A percentile compares a stretch with the other conserved stretches of the same genome.
phyloP scores from a whole-genome alignment of 805 yeast species.

The Pichia nanzhaoensis region DNA sequence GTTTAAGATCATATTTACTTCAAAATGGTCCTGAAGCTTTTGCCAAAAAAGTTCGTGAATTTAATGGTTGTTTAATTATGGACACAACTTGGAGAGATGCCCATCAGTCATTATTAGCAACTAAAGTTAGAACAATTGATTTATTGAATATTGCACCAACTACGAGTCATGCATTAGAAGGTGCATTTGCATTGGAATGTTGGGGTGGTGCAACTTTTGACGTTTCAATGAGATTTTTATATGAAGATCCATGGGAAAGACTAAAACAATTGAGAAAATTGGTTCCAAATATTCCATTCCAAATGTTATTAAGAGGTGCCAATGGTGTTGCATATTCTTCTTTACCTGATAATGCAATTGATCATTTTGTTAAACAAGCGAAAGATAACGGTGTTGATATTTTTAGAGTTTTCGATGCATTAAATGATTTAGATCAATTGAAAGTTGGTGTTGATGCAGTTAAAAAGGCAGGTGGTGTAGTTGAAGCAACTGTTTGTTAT shows the following conservation, averaged over 20 bases:
- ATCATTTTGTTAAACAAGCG: conserved; percentile 92
- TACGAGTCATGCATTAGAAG: conserved; percentile 82
- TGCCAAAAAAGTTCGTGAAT: conserved; percentile 78
- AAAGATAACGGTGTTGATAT: conserved; percentile 95
- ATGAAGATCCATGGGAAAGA: conserved; percentile 99
- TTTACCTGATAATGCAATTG: conserved; percentile 96
- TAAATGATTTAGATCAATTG: conserved; percentile 93
- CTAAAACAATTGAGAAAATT: conserved; percentile 77
- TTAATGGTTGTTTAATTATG: conserved; percentile 86
- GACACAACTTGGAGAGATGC: conserved; percentile 99
- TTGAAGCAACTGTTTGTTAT: conserved; percentile 97
- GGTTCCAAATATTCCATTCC: conserved; percentile 98
- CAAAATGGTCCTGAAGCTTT: conserved; percentile 84
- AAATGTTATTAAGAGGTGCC: conserved; percentile 98
- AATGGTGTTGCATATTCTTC: conserved; percentile 98
- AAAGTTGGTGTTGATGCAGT: conserved; percentile 98
- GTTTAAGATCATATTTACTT: conserved; percentile 88
- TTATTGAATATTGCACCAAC: conserved; percentile 86
- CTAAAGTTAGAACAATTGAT: conserved; percentile 94
- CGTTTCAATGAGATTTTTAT: conserved; percentile 95
- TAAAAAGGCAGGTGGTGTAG: conserved; percentile 97
- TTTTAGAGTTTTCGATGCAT: conserved; percentile 95
- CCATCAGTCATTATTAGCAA: conserved; percentile 94
- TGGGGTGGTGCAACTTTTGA: conserved; percentile 99
- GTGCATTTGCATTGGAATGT: conserved; percentile 94